Conservation (phyloP, 768 basidiomycete genomes). For the Suillus subluteus region DNA sequence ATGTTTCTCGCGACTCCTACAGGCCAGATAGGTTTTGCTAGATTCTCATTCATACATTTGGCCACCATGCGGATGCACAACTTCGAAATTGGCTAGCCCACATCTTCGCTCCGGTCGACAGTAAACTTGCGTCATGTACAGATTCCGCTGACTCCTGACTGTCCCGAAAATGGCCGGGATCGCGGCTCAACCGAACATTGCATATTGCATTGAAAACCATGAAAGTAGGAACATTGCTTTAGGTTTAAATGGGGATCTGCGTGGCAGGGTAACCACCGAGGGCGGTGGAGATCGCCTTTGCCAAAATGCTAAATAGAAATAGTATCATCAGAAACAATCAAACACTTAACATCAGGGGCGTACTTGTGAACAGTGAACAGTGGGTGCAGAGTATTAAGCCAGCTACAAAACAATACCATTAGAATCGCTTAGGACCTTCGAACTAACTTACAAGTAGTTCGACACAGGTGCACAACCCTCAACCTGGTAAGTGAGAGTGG, state of each 20-base stretch:
- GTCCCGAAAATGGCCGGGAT: too few species aligned
- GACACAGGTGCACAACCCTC: conserved; percentile 63
- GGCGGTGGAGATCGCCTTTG: conserved; percentile 52
- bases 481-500: conserved; percentile 54
- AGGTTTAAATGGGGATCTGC: conserved; percentile 16
- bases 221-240: neutral
- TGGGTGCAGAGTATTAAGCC: conserved; percentile 64
- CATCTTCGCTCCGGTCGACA: neutral
- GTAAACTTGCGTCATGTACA: conserved; percentile 1
- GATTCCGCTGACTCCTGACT: neutral
- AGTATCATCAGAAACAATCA: conserved; percentile 2
- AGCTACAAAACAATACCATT: conserved; percentile 38
- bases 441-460: conserved; percentile 59
- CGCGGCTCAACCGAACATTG: too few species aligned
- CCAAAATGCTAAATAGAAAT: conserved; percentile 43
- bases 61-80: neutral
- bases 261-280: conserved; percentile 38
- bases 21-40: neutral
- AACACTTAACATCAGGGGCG: conserved; percentile 22
- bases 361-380: conserved; percentile 67
- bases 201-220: neutral
- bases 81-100: neutral
- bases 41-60: neutral
- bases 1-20: neutral
- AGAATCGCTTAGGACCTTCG: neutral